Conservation (phyloP, 495 filamentous ascomycete species). For the Achaetomiella virescens region DNA sequence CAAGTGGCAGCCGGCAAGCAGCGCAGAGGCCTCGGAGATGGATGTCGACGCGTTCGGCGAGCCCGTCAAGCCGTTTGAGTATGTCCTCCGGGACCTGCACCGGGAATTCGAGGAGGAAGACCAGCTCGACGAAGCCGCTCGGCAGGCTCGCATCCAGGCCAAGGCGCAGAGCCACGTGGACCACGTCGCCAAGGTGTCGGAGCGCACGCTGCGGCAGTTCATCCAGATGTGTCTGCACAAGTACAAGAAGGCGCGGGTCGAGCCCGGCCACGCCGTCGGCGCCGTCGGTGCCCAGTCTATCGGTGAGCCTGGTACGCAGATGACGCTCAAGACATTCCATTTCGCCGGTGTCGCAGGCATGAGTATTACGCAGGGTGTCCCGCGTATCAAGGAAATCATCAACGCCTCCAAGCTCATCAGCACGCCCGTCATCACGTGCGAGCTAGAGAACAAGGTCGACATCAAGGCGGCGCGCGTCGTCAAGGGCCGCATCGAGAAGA, state of each 20-base stretch:
- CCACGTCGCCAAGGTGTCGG: constrained; percentile 74
- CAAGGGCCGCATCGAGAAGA: constrained; percentile 88
- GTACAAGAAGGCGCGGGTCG: constrained; percentile 81
- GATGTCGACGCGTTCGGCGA: constrained; percentile 3
- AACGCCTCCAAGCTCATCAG: constrained; percentile 90
- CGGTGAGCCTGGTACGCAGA: constrained; percentile 96
- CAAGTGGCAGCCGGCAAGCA: constrained; percentile 16
- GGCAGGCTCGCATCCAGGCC: not conserved
- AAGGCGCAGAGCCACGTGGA: constrained; percentile 42
- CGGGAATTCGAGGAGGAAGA: constrained; percentile 8
- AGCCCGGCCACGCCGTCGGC: constrained; percentile 95
- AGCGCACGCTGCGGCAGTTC: constrained; percentile 64
- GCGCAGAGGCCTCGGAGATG: not conserved
- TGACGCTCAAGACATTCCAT: constrained; percentile 99
- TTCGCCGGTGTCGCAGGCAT: constrained; percentile 99
- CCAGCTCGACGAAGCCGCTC: not conserved
- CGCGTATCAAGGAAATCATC: constrained; percentile 99
- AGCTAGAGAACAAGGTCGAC: constrained; percentile 61
- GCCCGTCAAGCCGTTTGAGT: constrained; percentile 1
- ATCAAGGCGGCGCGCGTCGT: constrained; percentile 76
- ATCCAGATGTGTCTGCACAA: constrained; percentile 78
- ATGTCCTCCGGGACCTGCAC: constrained; percentile 4
- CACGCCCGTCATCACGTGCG: constrained; percentile 86
- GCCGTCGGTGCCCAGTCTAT: constrained; percentile 97
- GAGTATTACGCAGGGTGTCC: constrained; percentile 98